Base-by-base conservation (phyloP, 257 asterid genomes). In the Mitragyna speciosa region DNA sequence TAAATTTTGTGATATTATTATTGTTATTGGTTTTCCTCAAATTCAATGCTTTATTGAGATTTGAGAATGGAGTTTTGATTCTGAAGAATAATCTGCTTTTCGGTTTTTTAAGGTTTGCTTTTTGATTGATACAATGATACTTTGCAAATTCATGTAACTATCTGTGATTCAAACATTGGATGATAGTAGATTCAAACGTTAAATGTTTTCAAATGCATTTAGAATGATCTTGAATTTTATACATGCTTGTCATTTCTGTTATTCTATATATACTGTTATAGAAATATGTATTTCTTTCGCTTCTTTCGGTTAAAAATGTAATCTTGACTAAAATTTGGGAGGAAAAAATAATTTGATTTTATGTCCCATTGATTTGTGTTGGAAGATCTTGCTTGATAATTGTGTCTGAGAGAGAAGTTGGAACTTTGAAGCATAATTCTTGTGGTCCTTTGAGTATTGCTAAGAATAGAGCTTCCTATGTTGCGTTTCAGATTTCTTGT, bases 21-120 rank as follows among this genome's bases (percentile, higher is more conserved):
- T 15, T 28, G 14, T n/a, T 20, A 72, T 77, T 41, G 26, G 69
- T 73, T 82, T 76, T 70, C 71, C 71, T 84, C 71, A 85, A 82
- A 83, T 83, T 79, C 2, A 76, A 43, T 83, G 75, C 89, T 87
- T 88, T 86, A 81, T 88, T 83, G 87, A 90, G 85, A 82, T 84
- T 81, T 54, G 85, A 47, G 76, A 43, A 70, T 49, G 67, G 70
- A 54, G 51, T 51, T 73, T 71, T 66, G 41, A n/a, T 72, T 65
- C 52, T 66, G 72, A 77, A 72, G 19, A 73, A 56, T 76, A 51
- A 43, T 67, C 72, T 70, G 78, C 83, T 74, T 63, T 83, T 82
- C 81, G 89, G 78, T 70, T 59, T 47, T 73, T 82, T 81, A 83
- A 54, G 84, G 80, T 76, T 86, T 73, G 78, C 78, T 58, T 82